Evolutionary conservation across 176 grass and related monocot genomes (phyloP), one percentile per base, ranked within the genome.

Genomic region (Ananas comosus): DNA sequence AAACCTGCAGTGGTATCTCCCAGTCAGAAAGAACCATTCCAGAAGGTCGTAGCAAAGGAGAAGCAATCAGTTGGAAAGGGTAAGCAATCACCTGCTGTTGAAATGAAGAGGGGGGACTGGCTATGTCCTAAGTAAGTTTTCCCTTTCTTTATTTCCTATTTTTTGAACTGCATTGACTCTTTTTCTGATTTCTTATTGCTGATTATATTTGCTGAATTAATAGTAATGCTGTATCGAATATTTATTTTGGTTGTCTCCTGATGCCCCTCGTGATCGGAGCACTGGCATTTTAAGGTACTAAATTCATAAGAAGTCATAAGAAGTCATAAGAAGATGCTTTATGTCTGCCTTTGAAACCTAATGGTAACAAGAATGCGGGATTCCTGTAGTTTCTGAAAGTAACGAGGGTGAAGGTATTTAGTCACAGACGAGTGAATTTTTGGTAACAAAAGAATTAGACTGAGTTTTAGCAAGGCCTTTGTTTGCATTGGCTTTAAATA

Each of bases 71-170:
- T 42, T 42, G 33, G 33, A 42, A 42, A 42, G 33, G 64, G 54
- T 54, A 73, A 22, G 49, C 66, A 85, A 63, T 33, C 73, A 64
- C 49, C 79, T 77, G 72, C 50, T 24, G 23, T 78, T 85, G 94
- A 99, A 91, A 99, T 93, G 90, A 99, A 88, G 80, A 85, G 47
- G 84, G 94, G 94, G 4, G 94, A 99, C 74, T 99, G 94, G 94
- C 72, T 93, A 22, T 99, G 94, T 69, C 68, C 87, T 13, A 93
- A 84, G 94, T 99, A 91, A 90, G 80, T 79, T 76, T 3, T 42
- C 33, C 33, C 33, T 42, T 42, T 42, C 6, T 42, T 42, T 42
- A 6, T 42, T 42, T 42, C 5, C 33, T 42, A 7, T 42, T 42
- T 42, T 42, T 80, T 70, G 70, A 76, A 52, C 22, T 78, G 21